These are phyloP conservation scores for Aspergillus indologenus DNA, from an alignment of 495 filamentous ascomycete genomes.

Conservation along the genomic window DNA sequence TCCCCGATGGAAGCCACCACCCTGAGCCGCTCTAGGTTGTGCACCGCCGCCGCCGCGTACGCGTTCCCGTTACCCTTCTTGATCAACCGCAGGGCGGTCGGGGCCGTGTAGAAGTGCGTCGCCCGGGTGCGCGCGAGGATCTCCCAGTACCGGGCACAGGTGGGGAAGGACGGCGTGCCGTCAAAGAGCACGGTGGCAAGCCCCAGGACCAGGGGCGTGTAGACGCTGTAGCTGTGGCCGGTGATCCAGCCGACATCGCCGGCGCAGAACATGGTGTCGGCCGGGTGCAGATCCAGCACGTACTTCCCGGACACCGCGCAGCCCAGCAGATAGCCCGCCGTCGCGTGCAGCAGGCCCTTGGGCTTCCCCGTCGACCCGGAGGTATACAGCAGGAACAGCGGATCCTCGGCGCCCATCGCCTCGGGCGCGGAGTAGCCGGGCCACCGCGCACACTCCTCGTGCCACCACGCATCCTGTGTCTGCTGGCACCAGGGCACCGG, in stretches of 20 bases:
- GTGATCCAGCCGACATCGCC: constrained; percentile 95
- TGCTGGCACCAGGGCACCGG: not conserved
- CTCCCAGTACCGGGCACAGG: constrained; percentile 78
- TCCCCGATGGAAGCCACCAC: not conserved
- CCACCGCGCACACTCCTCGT: not conserved
- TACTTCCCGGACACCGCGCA: constrained; percentile 86
- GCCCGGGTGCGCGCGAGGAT: constrained; percentile 79
- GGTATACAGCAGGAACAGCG: constrained; percentile 86
- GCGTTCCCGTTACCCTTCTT: too few relatives aligned
- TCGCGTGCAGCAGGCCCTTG: constrained; percentile 90
- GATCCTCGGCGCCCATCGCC: constrained; percentile 78
- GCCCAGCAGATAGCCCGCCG: constrained; percentile 79
- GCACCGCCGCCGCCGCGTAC: constrained; percentile 12
- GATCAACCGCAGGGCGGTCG: constrained; percentile 72
- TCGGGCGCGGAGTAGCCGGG: constrained; percentile 45
- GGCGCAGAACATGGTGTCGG: constrained; percentile 80
- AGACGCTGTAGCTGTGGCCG: constrained; percentile 88
- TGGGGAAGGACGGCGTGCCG: constrained; percentile 79
- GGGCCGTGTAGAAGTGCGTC: constrained; percentile 88
- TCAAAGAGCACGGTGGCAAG: constrained; percentile 89
- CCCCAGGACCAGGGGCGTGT: constrained; percentile 82
- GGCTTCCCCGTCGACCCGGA: constrained; percentile 91
- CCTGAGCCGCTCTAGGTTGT: not conserved
- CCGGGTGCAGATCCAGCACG: constrained; percentile 78
- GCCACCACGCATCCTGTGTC: not conserved